Conservation (phyloP, 2,329 filamentous ascomycete species). For the Aspergillus ibericus region DNA sequence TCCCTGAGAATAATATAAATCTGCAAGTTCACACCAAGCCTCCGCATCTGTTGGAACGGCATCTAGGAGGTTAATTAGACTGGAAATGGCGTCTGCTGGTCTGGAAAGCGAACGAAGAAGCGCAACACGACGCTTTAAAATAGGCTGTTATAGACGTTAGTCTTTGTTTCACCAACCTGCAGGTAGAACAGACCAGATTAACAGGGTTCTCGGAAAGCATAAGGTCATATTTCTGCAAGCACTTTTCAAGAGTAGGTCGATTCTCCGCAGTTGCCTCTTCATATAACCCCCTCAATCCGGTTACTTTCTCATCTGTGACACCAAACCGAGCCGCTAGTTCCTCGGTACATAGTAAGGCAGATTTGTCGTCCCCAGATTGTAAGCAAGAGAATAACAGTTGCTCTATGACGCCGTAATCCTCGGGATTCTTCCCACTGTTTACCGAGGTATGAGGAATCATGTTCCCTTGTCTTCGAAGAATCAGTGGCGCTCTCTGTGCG, state of each 20-base stretch:
- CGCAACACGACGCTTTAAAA: constrained; percentile 80
- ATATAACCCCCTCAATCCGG: constrained; percentile 78
- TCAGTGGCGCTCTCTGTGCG: constrained; percentile 44
- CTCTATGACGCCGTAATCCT: constrained; percentile 83
- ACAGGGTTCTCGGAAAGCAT: constrained; percentile 71
- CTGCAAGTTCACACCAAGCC: constrained; percentile 87
- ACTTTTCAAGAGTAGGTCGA: constrained; percentile 62
- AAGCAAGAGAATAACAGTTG: constrained; percentile 83
- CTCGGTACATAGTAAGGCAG: constrained; percentile 73
- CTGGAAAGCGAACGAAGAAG: constrained; percentile 73
- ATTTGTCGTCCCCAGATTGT: constrained; percentile 76
- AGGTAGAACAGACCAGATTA: constrained; percentile 66
- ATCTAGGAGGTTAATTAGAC: constrained; percentile 74
- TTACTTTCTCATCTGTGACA: constrained; percentile 76
- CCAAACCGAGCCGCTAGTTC: constrained; percentile 80
- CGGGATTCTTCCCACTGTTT: constrained; percentile 64
- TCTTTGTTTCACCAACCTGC: constrained; percentile 8
- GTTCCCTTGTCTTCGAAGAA: constrained; percentile 44
- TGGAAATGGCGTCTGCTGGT: constrained; percentile 69
- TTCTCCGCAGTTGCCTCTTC: constrained; percentile 77
- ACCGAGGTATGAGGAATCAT: constrained; percentile 33
- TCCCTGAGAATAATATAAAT: constrained; percentile 79
- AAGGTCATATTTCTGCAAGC: constrained; percentile 76
- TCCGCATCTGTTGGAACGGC: constrained; percentile 87
- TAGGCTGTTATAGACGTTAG: constrained; percentile 58